Base-by-base conservation (phyloP, 2,329 filamentous ascomycete species). In the Fusarium sp. region DNA sequence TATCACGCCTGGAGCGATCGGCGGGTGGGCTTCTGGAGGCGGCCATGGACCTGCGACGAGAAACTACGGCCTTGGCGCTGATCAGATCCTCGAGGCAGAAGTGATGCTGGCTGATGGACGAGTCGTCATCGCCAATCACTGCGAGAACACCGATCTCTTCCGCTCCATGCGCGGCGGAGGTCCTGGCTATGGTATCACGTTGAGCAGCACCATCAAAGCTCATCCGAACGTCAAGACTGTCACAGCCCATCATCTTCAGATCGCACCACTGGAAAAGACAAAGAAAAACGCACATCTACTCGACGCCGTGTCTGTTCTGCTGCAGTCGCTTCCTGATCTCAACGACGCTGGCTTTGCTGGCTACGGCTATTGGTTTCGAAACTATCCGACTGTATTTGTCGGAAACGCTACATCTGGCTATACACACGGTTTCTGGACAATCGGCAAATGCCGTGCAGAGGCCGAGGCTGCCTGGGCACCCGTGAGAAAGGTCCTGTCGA, bases 341-440 rank as follows among this genome's bases (percentile, higher is more conserved):
- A 73, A 73, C 18, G 66, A 73, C 13, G 71, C 71, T n/a, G 71
- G 71, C 8, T 73, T 71, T 12, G 36, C 71, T 8, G 71, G 71
- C 5, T 73, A 73, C 3, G 66, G 71, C 1, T 73, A 59, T 36
- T 73, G 71, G 71, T 74, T 74, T 41, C 62, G 71, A 17, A 74
- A 73, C 35, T 71, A 55, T 4, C 66, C 41, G 0, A 68, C 41
- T 0, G 24, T 63, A 3, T 73, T 73, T 26, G 58, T 73, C 4
- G 70, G 66, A 0, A 71, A 73, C 30, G 71, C 70, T 3, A 74
- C 70, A 2, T 73, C 71, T 7, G 71, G 71, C 0, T 73, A 73
- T 9, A 50, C 66, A 0, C 71, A 73, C 5, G 71, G 71, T 1
- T 50, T 74, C 8, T 73, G 71, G 71, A 50, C 70, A 0, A 71